Evolutionary conservation across 495 filamentous ascomycete genomes (phyloP), one percentile per base, ranked within the genome.

Genomic region (Entonaema liquescens): DNA sequence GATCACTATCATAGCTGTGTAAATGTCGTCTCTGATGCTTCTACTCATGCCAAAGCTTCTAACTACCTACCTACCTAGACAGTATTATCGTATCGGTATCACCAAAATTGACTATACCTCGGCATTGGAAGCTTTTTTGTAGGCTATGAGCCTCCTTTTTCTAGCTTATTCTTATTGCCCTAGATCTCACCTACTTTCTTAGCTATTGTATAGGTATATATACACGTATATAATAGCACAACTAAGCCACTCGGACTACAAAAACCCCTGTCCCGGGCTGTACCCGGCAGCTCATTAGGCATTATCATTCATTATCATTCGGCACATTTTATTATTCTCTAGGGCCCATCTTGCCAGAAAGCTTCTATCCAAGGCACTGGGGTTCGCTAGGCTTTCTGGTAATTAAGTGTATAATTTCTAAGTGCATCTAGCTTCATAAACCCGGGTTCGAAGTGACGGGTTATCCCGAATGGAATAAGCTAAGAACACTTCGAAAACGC

Each of bases 291-390:
- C 15, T 19, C 50, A 49, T 49, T 64, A 40, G 50, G 49, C 23
- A 59, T 59, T 65, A 69, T 73, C 58, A 53, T 28, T 69, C 23
- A 59, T 59, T 65, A 69, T 73, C 58, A 53, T 28, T 69, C 50
- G 58, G 65, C 36, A 58, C 23, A 40, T 68, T 65, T n/a, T 66
- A 25, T 62, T 66, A 69, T 59, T 55, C 55, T 65, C 35, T 21
- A 36, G 49, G 60, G 52, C 65, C 61, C 61, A 59, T 69, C 35
- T 58, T 58, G 40, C 65, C 65, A 62, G 36, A 65, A 59, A 54
- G 52, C 50, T 31, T 47, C 53, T 66, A 62, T 58, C 70, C 70
- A 73, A 55, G 70, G 65, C 62, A 61, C 65, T 62, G 70, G 70
- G 40, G 70, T 62, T 66, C 61, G 58, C 26, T 44, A 44, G 62